These are phyloP conservation scores for Nannochloris sp. DNA, from an alignment of 139 green algal genomes.

Conservation along the genomic window DNA sequence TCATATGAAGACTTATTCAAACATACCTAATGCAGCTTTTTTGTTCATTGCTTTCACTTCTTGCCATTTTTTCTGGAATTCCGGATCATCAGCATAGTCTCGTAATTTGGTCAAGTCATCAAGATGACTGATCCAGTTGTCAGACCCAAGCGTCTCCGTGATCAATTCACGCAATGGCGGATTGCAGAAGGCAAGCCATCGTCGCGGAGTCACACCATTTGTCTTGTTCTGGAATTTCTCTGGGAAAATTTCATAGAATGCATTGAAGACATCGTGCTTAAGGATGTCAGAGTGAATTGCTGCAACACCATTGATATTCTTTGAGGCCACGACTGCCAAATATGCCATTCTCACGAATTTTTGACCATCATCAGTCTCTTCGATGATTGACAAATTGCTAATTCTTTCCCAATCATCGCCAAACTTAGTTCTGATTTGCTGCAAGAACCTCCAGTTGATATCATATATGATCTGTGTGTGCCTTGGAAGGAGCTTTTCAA, in stretches of 20 bases:
- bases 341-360: conserved; percentile 88
- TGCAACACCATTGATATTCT: conserved; percentile 92
- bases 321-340: conserved; percentile 77
- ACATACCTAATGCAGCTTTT: conserved; percentile 9
- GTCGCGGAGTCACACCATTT: conserved; percentile 82
- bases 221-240: conserved; percentile 98
- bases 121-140: conserved; percentile 86
- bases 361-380: conserved; percentile 65
- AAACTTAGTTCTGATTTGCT: conserved; percentile 69
- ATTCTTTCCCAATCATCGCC: conserved; percentile 83
- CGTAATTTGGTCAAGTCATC: conserved; percentile 40
- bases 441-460: conserved; percentile 96
- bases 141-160: conserved; percentile 71
- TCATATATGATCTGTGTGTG: conserved; percentile 99
- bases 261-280: conserved; percentile 29
- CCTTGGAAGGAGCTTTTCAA: conserved; percentile 92
- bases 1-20: neutral
- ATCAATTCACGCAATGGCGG: conserved; percentile 77
- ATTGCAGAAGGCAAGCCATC: conserved; percentile 96
- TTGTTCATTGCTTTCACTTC: conserved; percentile 84
- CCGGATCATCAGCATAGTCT: conserved; percentile 41
- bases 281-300: conserved; percentile 78
- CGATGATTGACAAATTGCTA: conserved; percentile 86
- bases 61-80: conserved; percentile 63
- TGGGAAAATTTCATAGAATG: conserved; percentile 55